Evolutionary conservation across 345 rosid genomes (phyloP), one percentile per base, ranked within the genome.

Genomic region (Lumnitzera littorea): DNA sequence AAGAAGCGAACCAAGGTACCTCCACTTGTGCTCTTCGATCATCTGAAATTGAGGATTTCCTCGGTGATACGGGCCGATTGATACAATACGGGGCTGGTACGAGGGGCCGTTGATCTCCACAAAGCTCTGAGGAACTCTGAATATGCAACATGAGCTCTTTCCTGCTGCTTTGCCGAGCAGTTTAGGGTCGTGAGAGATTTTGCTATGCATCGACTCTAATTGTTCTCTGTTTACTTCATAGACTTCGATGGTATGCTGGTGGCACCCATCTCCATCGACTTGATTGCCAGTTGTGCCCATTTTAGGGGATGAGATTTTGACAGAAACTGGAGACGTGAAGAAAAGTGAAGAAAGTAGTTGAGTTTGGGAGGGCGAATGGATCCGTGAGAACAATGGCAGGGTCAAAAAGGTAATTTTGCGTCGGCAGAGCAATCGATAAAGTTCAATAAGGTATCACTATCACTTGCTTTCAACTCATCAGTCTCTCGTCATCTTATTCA

Each of bases 1-100:
- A 46, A 86, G 71, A 23, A 86, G 62, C 48, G 65, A 56, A 15
- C 85, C 77, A 15, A 89, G 58, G 64, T 86, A 89, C 15, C 66
- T 69, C 91, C 96, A 89, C 60, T 89, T 89, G 71, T 89, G 96
- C 70, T 89, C 91, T 61, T 89, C 84, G 20, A 89, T 84, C 86
- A 89, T 86, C 48, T 56, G 51, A 17, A 86, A 79, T 2, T 77
- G 74, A 0, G 66, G 46, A 43, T 81, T 49, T 15, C 84, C 84
- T 3, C 71, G 68, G 76, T 89, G 94, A 59, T 79, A 84, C 2
- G 96, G 96, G 5, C 96, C 96, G 0, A 89, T 66, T 0, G 96
- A 86, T 65, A 84, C 89, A 10, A 83, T 79, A 12, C 76, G 84
- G 13, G 96, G 95, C 60, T 75, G 78, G 27, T 89, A 89, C 49